phyloP scores from a whole-genome alignment of 768 basidiomycete species.

The Mycena vitilis region DNA sequence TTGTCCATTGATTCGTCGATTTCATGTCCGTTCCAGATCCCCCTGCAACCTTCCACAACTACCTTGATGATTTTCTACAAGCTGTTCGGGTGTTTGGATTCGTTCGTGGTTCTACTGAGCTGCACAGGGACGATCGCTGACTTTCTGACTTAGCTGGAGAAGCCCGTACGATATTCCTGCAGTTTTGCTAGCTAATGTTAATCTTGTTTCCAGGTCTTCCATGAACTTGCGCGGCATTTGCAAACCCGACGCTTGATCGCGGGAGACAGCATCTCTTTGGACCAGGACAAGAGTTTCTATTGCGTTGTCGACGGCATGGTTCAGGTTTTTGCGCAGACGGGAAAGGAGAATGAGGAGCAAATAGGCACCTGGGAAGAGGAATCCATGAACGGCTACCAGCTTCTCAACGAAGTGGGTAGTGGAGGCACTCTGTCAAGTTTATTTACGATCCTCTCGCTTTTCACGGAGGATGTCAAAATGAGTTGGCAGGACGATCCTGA shows the following conservation, averaged over 20 bases:
- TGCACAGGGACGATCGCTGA: constrained; percentile 11
- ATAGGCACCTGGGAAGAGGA: constrained; percentile 82
- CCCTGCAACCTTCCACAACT: constrained; percentile 90
- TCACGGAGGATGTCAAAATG: constrained; percentile 94
- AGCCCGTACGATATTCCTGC: constrained; percentile 71
- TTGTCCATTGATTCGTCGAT: not conserved
- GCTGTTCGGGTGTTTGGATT: constrained; percentile 98
- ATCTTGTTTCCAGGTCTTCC: constrained; percentile 76
- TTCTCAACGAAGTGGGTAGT: constrained; percentile 95
- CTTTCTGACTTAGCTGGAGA: constrained; percentile 68
- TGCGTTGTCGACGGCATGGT: constrained; percentile 98
- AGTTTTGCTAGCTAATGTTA: not conserved
- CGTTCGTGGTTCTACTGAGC: constrained; percentile 52
- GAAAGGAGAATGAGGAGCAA: constrained; percentile 57
- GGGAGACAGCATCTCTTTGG: constrained; percentile 92
- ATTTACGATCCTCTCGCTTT: constrained; percentile 96
- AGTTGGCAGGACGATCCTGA: constrained; percentile 83
- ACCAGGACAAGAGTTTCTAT: constrained; percentile 95
- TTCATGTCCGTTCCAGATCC: constrained; percentile 57
- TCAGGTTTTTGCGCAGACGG: constrained; percentile 88
- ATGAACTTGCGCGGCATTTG: constrained; percentile 95
- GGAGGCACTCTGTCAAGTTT: constrained; percentile 96
- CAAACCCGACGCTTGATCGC: constrained; percentile 96
- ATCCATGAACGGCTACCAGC: constrained; percentile 94
- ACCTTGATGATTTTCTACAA: constrained; percentile 96